These are phyloP conservation scores for Panicum hallii DNA, from an alignment of 202 grass and related monocot species.

Conservation along the genomic window DNA sequence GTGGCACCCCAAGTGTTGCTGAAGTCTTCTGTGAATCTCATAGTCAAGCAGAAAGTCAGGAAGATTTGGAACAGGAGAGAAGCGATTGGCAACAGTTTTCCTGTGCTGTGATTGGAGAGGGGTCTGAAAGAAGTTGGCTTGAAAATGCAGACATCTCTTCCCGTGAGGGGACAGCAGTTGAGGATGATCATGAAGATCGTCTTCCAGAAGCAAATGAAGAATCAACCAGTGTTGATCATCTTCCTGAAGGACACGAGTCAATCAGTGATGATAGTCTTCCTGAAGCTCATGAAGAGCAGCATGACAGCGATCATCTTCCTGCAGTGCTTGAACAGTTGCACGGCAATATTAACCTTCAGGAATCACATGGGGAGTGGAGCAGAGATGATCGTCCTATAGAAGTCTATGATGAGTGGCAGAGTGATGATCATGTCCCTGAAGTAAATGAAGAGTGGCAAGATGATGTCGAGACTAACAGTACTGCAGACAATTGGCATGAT, in stretches of 20 bases:
- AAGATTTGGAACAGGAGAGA: constrained; percentile 49
- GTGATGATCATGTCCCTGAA: constrained; percentile 60
- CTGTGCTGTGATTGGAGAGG: constrained; percentile 37
- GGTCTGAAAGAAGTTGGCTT: constrained; percentile 52
- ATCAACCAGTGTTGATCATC: constrained; percentile 53
- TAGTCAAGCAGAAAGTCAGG: constrained; percentile 52
- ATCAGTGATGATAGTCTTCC: constrained; percentile 55
- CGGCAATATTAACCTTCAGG: constrained; percentile 54
- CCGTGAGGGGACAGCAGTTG: constrained; percentile 47
- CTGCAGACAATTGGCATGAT: constrained; percentile 63
- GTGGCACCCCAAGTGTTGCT: constrained; percentile 37
- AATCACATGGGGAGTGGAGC: constrained; percentile 55
- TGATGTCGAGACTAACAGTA: constrained; percentile 60
- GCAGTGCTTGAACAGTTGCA: constrained; percentile 59
- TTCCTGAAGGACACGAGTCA: constrained; percentile 52
- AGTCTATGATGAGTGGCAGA: constrained; percentile 65
- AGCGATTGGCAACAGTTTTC: constrained; percentile 49
- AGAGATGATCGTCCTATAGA: constrained; percentile 45
- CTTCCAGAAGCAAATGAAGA: constrained; percentile 51
- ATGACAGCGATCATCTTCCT: constrained; percentile 45
- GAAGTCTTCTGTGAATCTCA: constrained; percentile 40
- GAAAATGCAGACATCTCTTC: constrained; percentile 56
- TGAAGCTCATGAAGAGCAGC: constrained; percentile 52
- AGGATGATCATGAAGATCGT: constrained; percentile 44
- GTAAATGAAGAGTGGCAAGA: constrained; percentile 73